Base-by-base conservation (phyloP, 2,329 filamentous ascomycete genomes). In the Lecanosticta acicola region DNA sequence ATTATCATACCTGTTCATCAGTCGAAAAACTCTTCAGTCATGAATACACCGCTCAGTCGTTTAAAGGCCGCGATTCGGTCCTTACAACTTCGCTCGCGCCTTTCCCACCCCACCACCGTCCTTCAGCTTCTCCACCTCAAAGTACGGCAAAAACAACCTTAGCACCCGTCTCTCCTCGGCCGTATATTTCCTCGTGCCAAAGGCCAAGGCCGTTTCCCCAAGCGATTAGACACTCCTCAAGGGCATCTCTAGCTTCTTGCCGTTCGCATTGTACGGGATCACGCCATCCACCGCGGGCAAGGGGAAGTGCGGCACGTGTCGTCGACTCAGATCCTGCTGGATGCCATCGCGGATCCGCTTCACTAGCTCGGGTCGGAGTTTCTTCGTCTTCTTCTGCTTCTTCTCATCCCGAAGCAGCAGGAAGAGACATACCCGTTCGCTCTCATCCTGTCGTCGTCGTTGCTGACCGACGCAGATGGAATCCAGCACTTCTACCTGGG, bases 251-350 rank as follows among this genome's bases (percentile, higher is more conserved):
- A 49, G 20, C 34, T 49, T 49, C 39, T 49, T 49, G 2, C 47
- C 42, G 14, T 49, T 45, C 5, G 46, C 42, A 32, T 49, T 46
- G 20, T 49, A 49, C 1, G 47, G 47, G 24, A 49, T 46, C 19
- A 42, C 43, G 18, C 41, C 24, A 7, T 29, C 24, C 2, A 45
- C 43, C 16, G 45, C 42, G 20, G 24, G 24, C 24, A 49, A 49
- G 34, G 46, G 32, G 39, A 38, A 46, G 17, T 43, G 47, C 17
- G 47, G 47, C 4, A 49, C 42, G 39, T 49, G 47, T 40, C 47
- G 38, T 20, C 47, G 39, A 13, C 42, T 45, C 17, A 49, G 20
- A 39, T 49, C 47, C 20, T 34, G 32, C 7, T 38, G 38, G 35
- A 49, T 45, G n/a, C 42, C 18, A 7, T 41, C 16, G 20, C 24